phyloP scores from a whole-genome alignment of 2,329 filamentous ascomycete genomes.

The Penicillium sp. region DNA sequence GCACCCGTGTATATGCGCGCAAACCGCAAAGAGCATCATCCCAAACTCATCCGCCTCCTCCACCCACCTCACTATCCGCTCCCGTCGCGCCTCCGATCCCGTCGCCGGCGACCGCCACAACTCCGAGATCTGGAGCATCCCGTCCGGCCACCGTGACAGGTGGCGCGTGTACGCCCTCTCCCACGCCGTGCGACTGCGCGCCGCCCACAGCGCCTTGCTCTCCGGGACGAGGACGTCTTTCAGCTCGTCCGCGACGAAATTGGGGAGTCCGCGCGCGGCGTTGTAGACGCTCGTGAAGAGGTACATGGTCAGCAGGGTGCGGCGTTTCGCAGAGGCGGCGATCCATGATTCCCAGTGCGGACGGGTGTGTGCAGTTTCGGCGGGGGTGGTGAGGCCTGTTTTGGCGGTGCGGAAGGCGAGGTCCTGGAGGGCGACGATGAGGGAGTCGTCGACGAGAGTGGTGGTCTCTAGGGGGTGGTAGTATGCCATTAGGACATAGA shows the following conservation, averaged over 20 bases:
- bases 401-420: conserved; percentile 45
- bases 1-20: conserved; percentile 30
- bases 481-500: conserved; percentile 53
- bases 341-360: conserved; percentile 57
- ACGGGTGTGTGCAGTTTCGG: conserved; percentile 40
- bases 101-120: conserved; percentile 48
- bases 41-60: conserved; percentile 54
- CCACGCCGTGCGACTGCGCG: conserved; percentile 42
- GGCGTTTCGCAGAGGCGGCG: conserved; percentile 52
- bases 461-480: conserved; percentile 36
- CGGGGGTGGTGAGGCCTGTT: conserved; percentile 46
- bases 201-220: conserved; percentile 47
- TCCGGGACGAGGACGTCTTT: conserved; percentile 45
- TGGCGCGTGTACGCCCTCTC: conserved; percentile 44
- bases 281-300: conserved; percentile 53
- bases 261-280: conserved; percentile 44
- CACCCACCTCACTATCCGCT: conserved; percentile 51
- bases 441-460: conserved; percentile 38
- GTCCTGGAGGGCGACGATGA: conserved; percentile 53
- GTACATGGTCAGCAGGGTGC: conserved; percentile 54
- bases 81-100: conserved; percentile 30
- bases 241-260: conserved; percentile 52
- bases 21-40: conserved; percentile 51
- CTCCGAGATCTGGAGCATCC: conserved; percentile 49
- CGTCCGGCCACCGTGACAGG: conserved; percentile 45